phyloP scores from a whole-genome alignment of 345 rosid genomes.

The Kernera saxatilis region DNA sequence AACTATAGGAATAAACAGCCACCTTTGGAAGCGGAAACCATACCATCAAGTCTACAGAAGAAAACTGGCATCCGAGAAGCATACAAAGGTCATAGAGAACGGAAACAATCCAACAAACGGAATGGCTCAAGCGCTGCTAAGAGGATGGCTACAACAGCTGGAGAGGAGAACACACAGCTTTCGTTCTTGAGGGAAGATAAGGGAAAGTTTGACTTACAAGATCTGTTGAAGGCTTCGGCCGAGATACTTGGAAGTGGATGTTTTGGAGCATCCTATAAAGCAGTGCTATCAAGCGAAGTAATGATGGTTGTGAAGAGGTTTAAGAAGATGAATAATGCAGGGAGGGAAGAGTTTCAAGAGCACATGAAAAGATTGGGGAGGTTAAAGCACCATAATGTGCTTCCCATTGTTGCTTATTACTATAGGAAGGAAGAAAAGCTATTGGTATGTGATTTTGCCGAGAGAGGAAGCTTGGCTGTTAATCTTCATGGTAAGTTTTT shows the following conservation, averaged over 20 bases:
- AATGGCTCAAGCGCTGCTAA: constrained; percentile 7
- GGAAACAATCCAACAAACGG: neutral
- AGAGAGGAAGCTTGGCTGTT: constrained; percentile 71
- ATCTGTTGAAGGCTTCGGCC: constrained; percentile 79
- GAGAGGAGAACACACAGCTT: constrained; percentile 35
- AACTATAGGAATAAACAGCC: neutral
- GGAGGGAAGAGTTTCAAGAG: constrained; percentile 80
- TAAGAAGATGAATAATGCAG: constrained; percentile 83
- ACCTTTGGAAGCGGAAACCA: constrained; percentile 30
- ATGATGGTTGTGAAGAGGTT: constrained; percentile 88
- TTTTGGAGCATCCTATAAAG: constrained; percentile 89
- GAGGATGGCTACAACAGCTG: constrained; percentile 3
- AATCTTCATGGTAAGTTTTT: constrained; percentile 71
- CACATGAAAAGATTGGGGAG: constrained; percentile 87
- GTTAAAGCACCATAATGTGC: constrained; percentile 61
- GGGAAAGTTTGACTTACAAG: constrained; percentile 68
- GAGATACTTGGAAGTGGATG: constrained; percentile 90
- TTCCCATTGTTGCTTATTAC: constrained; percentile 83
- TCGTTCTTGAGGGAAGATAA: constrained; percentile 65
- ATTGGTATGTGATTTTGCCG: constrained; percentile 52
- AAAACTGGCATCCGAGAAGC: constrained; percentile 39
- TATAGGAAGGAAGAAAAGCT: constrained; percentile 93
- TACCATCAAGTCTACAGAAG: constrained; percentile 47
- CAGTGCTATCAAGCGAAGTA: constrained; percentile 40
- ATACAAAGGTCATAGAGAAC: neutral